Evolutionary conservation across 352 stramenopile genomes (phyloP), one percentile per base, ranked within the genome.

Genomic region (Phytophthora colocasiae): DNA sequence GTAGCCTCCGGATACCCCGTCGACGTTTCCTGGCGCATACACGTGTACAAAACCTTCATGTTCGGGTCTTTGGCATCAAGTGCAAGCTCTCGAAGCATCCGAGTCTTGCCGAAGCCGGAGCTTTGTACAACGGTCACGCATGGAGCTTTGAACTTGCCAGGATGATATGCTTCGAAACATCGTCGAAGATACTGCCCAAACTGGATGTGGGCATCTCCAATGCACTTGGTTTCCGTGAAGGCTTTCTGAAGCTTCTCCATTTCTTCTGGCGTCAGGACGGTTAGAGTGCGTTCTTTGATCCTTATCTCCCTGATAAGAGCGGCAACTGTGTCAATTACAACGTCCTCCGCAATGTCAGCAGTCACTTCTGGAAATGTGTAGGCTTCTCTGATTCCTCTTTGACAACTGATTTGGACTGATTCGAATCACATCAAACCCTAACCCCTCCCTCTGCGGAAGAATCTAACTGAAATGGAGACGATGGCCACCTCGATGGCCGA

Each of bases 21-120:
- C 2, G 51, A 61, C 7, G 1, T 19, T 5, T 39, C 27, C 14
- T 12, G 1, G 1, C 51, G 50, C 5, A 17, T 31, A 12, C 50
- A 62, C 6, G 26, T 31, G 36, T 68, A 68, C 32, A 68, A n/a
- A n/a, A 62, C 46, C 12, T 54, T 44, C 59, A 52, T 46, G 8
- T 27, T 34, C 8, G 22, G 17, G n/a, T n/a, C 38, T 4, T 43
- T 43, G 3, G 10, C 5, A 2, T 12, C 27, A 45, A 14, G 1
- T 36, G 54, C 55, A 14, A 70, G 24, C 29, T 65, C n/a, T 9
- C 17, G 31, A 6, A 70, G 39, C 38, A 61, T 19, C n/a, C 45
- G 43, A 31, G 50, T 68, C 32, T 68, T 62, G 19, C 59, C 59
- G 40, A 62, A 68, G 27, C 63, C 62, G 17, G 54, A 70, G 27